Conservation (phyloP, 2,329 filamentous ascomycete species). For the Fusarium sp. region DNA sequence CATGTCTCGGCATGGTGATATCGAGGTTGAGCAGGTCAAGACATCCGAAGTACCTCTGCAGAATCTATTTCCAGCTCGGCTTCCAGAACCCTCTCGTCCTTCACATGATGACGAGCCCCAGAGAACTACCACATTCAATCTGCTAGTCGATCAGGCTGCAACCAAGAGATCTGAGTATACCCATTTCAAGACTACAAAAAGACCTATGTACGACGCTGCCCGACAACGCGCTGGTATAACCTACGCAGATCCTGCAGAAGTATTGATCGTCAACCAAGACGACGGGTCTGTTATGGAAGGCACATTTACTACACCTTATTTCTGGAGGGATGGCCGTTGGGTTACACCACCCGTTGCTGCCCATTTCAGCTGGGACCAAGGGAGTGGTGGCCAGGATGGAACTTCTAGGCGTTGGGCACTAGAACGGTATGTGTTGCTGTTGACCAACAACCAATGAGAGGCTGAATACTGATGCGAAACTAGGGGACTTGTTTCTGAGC, state of each 20-base stretch:
- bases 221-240: slow-evolving; percentile 70
- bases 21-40: slow-evolving; percentile 57
- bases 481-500: slow-evolving; percentile 73
- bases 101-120: slow-evolving; percentile 41
- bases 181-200: slow-evolving; percentile 84
- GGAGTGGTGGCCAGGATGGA: slow-evolving; percentile 83
- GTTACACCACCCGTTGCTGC: slow-evolving; percentile 77
- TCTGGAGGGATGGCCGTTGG: slow-evolving; percentile 80
- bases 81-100: slow-evolving; percentile 60
- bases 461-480: slow-evolving; percentile 5
- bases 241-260: slow-evolving; percentile 70
- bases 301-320: slow-evolving; percentile 84
- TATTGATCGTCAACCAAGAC: slow-evolving; percentile 75
- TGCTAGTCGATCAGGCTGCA: slow-evolving; percentile 58
- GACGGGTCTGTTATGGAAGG: slow-evolving; percentile 83
- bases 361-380: slow-evolving; percentile 52
- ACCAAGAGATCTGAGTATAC: slow-evolving; percentile 73
- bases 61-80: slow-evolving; percentile 67
- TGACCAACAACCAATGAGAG: background rate
- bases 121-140: slow-evolving; percentile 53
- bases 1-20: slow-evolving; percentile 61
- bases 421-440: slow-evolving; percentile 62
- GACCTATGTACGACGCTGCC: slow-evolving; percentile 78
- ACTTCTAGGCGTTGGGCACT: slow-evolving; percentile 88
- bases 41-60: slow-evolving; percentile 56